These are phyloP conservation scores for Ceratobasidium sp. DNA, from an alignment of 1,284 basidiomycete genomes.

Conservation along the genomic window DNA sequence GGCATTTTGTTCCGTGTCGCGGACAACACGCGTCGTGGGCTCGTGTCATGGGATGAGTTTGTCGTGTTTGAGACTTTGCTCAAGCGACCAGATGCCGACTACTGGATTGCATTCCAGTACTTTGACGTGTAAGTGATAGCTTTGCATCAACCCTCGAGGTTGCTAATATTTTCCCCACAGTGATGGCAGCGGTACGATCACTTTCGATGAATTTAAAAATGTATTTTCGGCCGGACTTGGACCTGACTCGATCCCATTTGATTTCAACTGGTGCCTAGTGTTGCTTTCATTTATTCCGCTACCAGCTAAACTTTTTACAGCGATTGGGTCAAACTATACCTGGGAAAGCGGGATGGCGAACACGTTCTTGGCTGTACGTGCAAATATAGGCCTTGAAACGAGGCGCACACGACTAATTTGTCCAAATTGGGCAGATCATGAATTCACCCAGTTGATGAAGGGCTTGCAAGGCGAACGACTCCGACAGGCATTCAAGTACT, in stretches of 20 bases:
- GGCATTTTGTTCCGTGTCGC: constrained; percentile 89
- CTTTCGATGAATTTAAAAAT: constrained; percentile 91
- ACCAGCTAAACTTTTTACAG: constrained; percentile 51
- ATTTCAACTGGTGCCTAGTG: constrained; percentile 79
- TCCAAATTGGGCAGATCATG: constrained; percentile 67
- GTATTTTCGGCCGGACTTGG: constrained; percentile 85
- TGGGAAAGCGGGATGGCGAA: constrained; percentile 86
- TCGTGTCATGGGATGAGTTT: constrained; percentile 94
- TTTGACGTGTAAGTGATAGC: constrained; percentile 82
- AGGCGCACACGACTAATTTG: constrained; percentile 36
- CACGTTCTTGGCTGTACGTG: constrained; percentile 90
- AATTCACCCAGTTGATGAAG: constrained; percentile 97
- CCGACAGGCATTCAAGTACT: constrained; percentile 88
- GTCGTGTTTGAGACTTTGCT: constrained; percentile 89
- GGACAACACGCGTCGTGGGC: constrained; percentile 75
- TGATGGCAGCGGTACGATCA: constrained; percentile 86
- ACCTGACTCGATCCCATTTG: constrained; percentile 85
- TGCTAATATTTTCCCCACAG: constrained; percentile 51
- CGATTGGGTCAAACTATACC: constrained; percentile 93
- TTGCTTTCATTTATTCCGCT: constrained; percentile 24
- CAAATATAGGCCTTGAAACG: constrained; percentile 7
- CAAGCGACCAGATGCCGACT: constrained; percentile 91
- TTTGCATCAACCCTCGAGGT: background rate
- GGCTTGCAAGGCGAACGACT: constrained; percentile 94
- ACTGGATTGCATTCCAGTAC: constrained; percentile 95